Base-by-base conservation (phyloP, 352 stramenopile species). In the Pythium dissotocum region DNA sequence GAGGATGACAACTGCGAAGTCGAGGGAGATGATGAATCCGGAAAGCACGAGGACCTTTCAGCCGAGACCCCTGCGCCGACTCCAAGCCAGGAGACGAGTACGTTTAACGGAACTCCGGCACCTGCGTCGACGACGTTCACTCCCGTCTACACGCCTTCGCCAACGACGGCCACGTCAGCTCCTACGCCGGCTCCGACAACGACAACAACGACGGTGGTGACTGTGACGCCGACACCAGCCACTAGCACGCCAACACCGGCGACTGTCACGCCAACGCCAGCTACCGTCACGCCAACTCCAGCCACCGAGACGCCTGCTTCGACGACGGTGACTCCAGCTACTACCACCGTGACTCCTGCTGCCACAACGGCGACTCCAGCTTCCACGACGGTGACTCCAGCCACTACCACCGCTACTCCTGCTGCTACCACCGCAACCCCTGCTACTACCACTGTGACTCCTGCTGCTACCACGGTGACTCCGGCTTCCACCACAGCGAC, bases 1-100 rank as follows among this genome's bases (percentile, higher is more conserved):
- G 54, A 61, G 54, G 21, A 28, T 18, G 53, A 18, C 30, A 59
- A 24, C 30, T 68, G 62, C 33, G 54, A 61, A n/a, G 62, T 51
- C 30, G 55, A 35, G 32, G n/a, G 16, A 14, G 33, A 32, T n/a
- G n/a, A n/a, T n/a, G n/a, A n/a, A n/a, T n/a, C n/a, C 33, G 32
- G 32, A 4, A 61, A 13, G 13, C 40, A 40, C 6, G 57, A 40
- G n/a, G n/a, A 13, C 4, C 12, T 1, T 16, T 21, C 56, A 52
- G 48, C 56, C 5, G 14, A 24, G 2, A 28, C 28, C 24, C 18
- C 60, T 30, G 6, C 61, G 38, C 24, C 49, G 9, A 32, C 33
- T 21, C 32, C 60, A 21, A 51, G 18, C n/a, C 58, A 48, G 2
- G 46, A 54, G 51, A 1, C 12, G 1, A 40, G 10, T 14, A 28